Conservation (phyloP, 2,329 filamentous ascomycete species). For the Ciborinia camelliae region DNA sequence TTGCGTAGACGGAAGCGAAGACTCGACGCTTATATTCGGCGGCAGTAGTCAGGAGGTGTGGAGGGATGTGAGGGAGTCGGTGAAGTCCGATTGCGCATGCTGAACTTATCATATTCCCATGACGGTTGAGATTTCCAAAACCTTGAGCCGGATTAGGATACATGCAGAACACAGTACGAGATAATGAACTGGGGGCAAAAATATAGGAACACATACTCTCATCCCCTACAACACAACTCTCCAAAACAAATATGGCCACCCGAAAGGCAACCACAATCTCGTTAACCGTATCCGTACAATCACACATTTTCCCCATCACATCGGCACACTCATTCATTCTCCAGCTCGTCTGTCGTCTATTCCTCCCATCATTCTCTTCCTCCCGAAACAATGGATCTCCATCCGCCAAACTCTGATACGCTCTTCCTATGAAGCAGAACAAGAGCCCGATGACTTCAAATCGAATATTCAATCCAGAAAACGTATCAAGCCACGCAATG, state of each 20-base stretch:
- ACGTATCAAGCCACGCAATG: constrained; percentile 33
- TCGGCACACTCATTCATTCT: constrained; percentile 37
- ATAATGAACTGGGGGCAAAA: no score
- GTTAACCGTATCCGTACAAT: constrained; percentile 20
- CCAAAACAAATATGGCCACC: background rate
- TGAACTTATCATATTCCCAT: constrained; percentile 32
- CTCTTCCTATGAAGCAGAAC: constrained; percentile 34
- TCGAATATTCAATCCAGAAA: constrained; percentile 32
- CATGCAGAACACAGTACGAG: no score
- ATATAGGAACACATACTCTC: constrained; percentile 1
- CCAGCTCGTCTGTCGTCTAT: constrained; percentile 33
- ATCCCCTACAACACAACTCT: constrained; percentile 5
- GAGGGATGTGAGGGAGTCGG: constrained; percentile 26
- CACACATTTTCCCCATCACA: constrained; percentile 24
- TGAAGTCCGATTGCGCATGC: constrained; percentile 32
- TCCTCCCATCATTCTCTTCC: constrained; percentile 28
- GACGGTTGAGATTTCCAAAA: constrained; percentile 25
- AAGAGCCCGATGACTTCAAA: constrained; percentile 35
- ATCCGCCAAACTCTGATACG: constrained; percentile 30
- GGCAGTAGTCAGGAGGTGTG: constrained; percentile 27
- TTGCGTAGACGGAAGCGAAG: constrained; percentile 28
- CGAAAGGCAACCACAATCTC: constrained; percentile 24
- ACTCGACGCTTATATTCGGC: constrained; percentile 34
- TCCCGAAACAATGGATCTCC: constrained; percentile 31
- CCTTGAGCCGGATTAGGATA: no score